phyloP scores from a whole-genome alignment of 805 yeast species.

The Metschnikowia hibisci region DNA sequence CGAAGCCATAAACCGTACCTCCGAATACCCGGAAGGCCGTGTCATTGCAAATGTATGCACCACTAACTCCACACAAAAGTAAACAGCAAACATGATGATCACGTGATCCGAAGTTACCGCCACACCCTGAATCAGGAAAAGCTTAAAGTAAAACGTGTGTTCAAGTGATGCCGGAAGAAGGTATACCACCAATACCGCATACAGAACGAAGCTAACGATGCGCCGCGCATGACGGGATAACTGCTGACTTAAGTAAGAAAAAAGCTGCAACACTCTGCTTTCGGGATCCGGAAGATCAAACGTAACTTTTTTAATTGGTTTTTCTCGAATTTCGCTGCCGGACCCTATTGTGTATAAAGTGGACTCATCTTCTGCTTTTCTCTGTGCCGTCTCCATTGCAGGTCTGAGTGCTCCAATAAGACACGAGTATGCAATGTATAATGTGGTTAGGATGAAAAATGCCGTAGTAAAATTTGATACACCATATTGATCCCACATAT shows the following conservation, averaged over 20 bases:
- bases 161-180: conserved; percentile 15
- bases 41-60: neutral
- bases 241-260: conserved; percentile 1
- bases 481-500: conserved; percentile 1
- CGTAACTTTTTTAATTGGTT: conserved; percentile 4
- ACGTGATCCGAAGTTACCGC: conserved; percentile 27
- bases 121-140: conserved; percentile 8
- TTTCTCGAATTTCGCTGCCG: neutral
- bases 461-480: neutral
- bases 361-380: neutral
- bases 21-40: conserved; percentile 1
- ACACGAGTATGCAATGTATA: neutral
- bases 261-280: neutral
- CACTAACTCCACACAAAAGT: conserved; percentile 6
- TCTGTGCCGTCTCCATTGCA: neutral
- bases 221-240: conserved; percentile 1
- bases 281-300: conserved; percentile 8
- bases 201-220: conserved; percentile 2
- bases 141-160: conserved; percentile 21
- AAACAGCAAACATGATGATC: conserved; percentile 13
- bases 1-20: conserved; percentile 6
- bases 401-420: neutral
- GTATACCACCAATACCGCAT: neutral
- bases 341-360: neutral
- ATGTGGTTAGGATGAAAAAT: neutral